Evolutionary conservation across 192 early-diverging fungal genomes (phyloP), one percentile per base, ranked within the genome.

Genomic region (Obelidium mucronatum): DNA sequence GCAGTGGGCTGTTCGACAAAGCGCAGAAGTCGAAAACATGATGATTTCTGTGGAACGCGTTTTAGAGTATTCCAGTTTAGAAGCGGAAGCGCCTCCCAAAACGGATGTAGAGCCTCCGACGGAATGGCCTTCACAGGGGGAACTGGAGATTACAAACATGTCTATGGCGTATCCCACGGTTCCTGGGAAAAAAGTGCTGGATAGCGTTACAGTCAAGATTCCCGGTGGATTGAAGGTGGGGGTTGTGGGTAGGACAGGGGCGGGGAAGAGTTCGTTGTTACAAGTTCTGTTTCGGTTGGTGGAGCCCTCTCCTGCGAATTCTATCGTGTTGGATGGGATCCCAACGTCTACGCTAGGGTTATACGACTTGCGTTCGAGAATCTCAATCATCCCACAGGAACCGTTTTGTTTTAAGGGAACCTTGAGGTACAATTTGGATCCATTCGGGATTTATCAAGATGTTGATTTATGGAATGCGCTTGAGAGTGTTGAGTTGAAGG

Each of bases 181-280:
- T 17, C 70, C 70, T 28, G 48, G 11, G 6, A 70, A 71, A 8
- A 40, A 59, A 11, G 90, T 88, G 0, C 75, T 94, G 42, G 76
- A 81, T 55, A 75, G 83, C 42, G 76, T 94, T 24, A 86, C 66
- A 28, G 78, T 95, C 56, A 76, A 88, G 36, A 81, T 94, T 8
- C 85, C 83, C 42, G 84, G 80, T 22, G 86, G 88, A 31, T 90
- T 91, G 53, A 91, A 90, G 60, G 82, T 95, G 64, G 94, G 91
- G 22, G 85, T 96, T 19, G 90, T 96, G n/a, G 94, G 94, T 40
- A n/a, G 34, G 0, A 94, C 94, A 3, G 93, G 93, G 4, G 91
- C 91, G 24, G 91, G 91, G 1, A 93, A 91, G 42, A 83, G 83
- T 1, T 87, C 84, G 67, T 75, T 92, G 48, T 74, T 93, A 30